A percentile compares a stretch with the other conserved stretches of the same genome.
phyloP scores from a whole-genome alignment of 2,329 filamentous ascomycete species.

The Penicillium sp. region DNA sequence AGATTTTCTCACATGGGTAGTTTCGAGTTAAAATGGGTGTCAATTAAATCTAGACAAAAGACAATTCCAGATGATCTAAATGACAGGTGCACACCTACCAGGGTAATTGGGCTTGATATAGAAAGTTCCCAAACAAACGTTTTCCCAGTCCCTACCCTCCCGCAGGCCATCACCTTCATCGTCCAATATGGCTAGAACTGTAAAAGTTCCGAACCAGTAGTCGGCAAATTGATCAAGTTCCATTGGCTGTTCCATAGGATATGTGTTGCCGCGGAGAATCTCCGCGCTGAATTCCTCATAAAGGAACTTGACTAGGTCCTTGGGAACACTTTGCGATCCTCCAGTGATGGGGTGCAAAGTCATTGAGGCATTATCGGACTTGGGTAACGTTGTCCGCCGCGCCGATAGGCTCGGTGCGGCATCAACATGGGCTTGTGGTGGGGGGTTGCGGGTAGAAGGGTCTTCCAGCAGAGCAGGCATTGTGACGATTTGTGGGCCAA shows the following conservation, averaged over 20 bases:
- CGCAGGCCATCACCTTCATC: conserved; percentile 17
- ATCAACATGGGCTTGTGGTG: conserved; percentile 23
- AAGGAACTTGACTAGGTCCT: conserved; percentile 29
- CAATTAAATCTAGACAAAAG: not conserved
- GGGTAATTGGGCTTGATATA: conserved; percentile 47
- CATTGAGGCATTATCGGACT: conserved; percentile 19
- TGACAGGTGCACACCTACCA: conserved; percentile 25
- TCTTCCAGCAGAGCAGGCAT: conserved; percentile 44
- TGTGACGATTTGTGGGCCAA: conserved; percentile 4
- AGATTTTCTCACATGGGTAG: not conserved
- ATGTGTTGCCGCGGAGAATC: conserved; percentile 38
- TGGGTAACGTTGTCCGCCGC: conserved; percentile 27
- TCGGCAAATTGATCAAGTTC: conserved; percentile 31
- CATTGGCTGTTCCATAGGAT: conserved; percentile 42
- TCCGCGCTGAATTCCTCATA: conserved; percentile 38
- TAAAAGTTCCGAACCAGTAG: conserved; percentile 45
- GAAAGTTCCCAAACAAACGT: conserved; percentile 41
- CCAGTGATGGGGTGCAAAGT: conserved; percentile 34
- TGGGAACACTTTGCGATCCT: conserved; percentile 25
- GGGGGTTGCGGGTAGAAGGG: conserved; percentile 29
- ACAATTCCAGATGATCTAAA: not conserved
- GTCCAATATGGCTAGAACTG: conserved; percentile 33
- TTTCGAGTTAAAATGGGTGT: not conserved
- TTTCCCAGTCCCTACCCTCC: conserved; percentile 37
- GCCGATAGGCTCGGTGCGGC: conserved; percentile 25